A percentile compares a stretch with the other conserved stretches of the same genome.
Conservation (phyloP, 2,329 filamentous ascomycete genomes). For the Neoascochyta sp. region DNA sequence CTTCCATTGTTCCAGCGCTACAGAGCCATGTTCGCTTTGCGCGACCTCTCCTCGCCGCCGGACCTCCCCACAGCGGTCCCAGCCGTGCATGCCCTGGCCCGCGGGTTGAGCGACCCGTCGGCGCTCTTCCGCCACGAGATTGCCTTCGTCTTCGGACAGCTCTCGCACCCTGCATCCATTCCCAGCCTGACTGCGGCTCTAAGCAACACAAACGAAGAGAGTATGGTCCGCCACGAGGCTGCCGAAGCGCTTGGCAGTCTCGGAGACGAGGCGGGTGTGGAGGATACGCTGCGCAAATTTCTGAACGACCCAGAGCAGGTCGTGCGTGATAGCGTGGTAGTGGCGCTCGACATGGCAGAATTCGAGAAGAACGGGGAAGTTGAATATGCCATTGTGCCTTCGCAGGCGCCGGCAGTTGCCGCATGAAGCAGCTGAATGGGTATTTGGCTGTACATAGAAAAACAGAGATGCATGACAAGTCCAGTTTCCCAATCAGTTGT, state of each 20-base stretch:
- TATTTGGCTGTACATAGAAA: no score
- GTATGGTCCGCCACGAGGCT: conserved; percentile 97
- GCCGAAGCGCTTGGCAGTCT: conserved; percentile 93
- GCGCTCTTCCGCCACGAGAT: conserved; percentile 97
- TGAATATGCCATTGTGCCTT: conserved; percentile 87
- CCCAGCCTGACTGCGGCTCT: conserved; percentile 77
- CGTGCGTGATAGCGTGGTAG: conserved; percentile 89
- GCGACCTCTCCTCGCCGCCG: conserved; percentile 90
- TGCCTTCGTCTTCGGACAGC: conserved; percentile 95
- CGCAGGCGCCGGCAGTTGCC: conserved; percentile 25
- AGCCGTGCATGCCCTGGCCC: conserved; percentile 81
- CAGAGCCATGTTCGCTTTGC: conserved; percentile 94
- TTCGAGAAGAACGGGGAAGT: conserved; percentile 84
- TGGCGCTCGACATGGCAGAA: conserved; percentile 96
- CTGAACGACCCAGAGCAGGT: conserved; percentile 88
- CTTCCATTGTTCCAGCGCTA: conserved; percentile 87
- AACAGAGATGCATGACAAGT: conserved; percentile 9
- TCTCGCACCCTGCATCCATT: conserved; percentile 95
- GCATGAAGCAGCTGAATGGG: conserved; percentile 13
- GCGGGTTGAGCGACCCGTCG: conserved; percentile 78
- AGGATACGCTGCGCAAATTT: conserved; percentile 77
- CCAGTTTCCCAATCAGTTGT: conserved; percentile 54
- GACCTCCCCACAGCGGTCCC: conserved; percentile 83
- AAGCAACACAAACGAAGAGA: conserved; percentile 74
- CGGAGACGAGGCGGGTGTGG: conserved; percentile 89